Conservation (phyloP, 495 filamentous ascomycete species). For the Halenospora varia region DNA sequence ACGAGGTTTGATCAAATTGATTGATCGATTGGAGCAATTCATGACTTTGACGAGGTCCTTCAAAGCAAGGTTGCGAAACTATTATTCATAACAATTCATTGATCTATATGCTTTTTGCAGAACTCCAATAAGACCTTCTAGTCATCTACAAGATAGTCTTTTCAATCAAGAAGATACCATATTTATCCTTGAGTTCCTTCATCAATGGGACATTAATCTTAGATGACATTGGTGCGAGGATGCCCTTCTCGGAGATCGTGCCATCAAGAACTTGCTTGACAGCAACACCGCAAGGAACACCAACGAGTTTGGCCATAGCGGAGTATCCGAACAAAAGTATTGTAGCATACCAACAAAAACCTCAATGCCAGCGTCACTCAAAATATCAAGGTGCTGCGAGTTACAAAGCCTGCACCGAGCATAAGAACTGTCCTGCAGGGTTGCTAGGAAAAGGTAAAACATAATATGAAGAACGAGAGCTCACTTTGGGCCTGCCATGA, state of each 20-base stretch:
- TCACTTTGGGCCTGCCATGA: conserved; percentile 24
- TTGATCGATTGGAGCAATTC: too few species aligned
- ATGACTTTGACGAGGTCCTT: too few species aligned
- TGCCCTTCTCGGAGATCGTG: conserved; percentile 67
- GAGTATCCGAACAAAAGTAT: conserved; percentile 54
- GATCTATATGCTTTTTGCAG: background rate
- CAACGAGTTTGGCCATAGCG: conserved; percentile 85
- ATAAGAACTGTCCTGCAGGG: conserved; percentile 52
- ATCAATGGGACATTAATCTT: conserved; percentile 67
- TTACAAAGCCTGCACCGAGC: conserved; percentile 75
- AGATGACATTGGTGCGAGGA: conserved; percentile 74
- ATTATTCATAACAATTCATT: too few species aligned
- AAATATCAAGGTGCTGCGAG: conserved; percentile 73
- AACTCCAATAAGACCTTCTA: background rate
- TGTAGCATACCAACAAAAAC: conserved; percentile 69
- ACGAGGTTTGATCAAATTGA: too few species aligned
- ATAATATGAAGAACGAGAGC: background rate
- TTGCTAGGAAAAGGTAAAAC: background rate
- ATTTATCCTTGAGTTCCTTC: conserved; percentile 1
- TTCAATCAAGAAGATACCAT: background rate
- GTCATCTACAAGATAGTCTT: background rate
- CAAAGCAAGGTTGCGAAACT: too few species aligned
- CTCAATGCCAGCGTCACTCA: conserved; percentile 64
- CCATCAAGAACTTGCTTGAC: conserved; percentile 81
- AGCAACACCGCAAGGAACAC: conserved; percentile 55